Evolutionary conservation across 345 rosid genomes (phyloP).

Genomic region (Linum trigynum): DNA sequence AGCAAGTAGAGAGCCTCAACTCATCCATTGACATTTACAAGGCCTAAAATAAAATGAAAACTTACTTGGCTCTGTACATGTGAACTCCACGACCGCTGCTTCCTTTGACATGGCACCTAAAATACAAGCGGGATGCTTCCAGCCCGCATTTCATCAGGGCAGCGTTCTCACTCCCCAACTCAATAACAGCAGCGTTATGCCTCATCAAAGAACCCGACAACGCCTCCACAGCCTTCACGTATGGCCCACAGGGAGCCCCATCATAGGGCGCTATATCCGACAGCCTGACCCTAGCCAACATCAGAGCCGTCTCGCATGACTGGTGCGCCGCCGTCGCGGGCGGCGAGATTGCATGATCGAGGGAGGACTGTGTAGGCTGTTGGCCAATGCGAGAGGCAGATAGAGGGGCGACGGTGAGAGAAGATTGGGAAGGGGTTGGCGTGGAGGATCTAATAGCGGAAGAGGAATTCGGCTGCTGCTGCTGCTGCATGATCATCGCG

Average conservation of each 20-base stretch:
- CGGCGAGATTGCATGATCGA: constrained; percentile 32
- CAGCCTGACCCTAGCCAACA: constrained; percentile 58
- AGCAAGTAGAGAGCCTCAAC: neutral
- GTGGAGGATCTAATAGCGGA: constrained; percentile 34
- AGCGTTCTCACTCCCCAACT: constrained; percentile 60
- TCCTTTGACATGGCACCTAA: constrained; percentile 43
- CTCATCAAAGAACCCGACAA: constrained; percentile 71
- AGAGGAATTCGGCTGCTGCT: constrained; percentile 25
- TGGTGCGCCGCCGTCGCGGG: constrained; percentile 31
- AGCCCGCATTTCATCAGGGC: constrained; percentile 73
- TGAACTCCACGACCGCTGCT: constrained; percentile 47
- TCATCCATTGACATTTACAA: neutral
- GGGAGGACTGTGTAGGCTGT: neutral
- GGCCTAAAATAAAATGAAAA: neutral
- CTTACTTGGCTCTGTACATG: constrained; percentile 51
- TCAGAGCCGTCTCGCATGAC: constrained; percentile 25
- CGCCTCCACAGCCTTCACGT: constrained; percentile 69
- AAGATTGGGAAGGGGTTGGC: constrained; percentile 17
- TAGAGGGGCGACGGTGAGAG: constrained; percentile 18
- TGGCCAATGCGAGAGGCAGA: constrained; percentile 12
- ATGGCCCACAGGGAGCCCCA: constrained; percentile 59
- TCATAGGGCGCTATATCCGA: constrained; percentile 64
- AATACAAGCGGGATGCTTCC: constrained; percentile 70
- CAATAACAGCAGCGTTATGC: constrained; percentile 80
- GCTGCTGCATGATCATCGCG: constrained; percentile 34